Conservation (phyloP, 2,329 filamentous ascomycete genomes). For the Gnomoniopsis smithogilvyi region DNA sequence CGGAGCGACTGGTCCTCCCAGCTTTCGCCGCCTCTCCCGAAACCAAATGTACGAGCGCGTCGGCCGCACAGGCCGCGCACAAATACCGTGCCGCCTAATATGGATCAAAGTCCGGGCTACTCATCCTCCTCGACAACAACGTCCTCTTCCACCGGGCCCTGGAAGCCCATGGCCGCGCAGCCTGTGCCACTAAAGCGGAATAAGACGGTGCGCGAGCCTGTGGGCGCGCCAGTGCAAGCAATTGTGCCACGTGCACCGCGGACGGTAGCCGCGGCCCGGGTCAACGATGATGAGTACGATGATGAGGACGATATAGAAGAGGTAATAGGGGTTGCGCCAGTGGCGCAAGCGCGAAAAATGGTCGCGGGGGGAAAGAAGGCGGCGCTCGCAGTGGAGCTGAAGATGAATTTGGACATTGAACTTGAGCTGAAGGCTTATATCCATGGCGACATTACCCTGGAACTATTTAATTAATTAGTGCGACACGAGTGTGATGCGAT, state of each 20-base stretch:
- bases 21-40: slow-evolving; percentile 3
- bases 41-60: not conserved
- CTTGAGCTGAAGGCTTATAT: slow-evolving; percentile 67
- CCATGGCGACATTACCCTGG: slow-evolving; percentile 63
- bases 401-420: slow-evolving; percentile 66
- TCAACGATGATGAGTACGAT: not conserved
- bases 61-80: not conserved
- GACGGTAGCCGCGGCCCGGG: not conserved
- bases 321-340: not conserved
- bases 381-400: slow-evolving; percentile 36
- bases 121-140: not conserved
- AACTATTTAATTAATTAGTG: slow-evolving; percentile 34
- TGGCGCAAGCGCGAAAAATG: not conserved
- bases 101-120: not conserved
- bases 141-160: not conserved
- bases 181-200: not conserved
- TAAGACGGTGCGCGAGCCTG: slow-evolving; percentile 2
- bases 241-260: slow-evolving; percentile 5
- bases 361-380: slow-evolving; percentile 17
- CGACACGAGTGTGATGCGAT: not conserved
- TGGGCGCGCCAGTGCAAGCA: slow-evolving; percentile 1
- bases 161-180: not conserved
- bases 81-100: not conserved
- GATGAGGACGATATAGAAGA: not conserved
- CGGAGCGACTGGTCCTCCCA: not conserved